Percentiles rank a stretch among this genome's conserved stretches.
These are phyloP conservation scores for Ammopiptanthus mongolicus DNA, from an alignment of 306 rosid species.

Conservation along the genomic window DNA sequence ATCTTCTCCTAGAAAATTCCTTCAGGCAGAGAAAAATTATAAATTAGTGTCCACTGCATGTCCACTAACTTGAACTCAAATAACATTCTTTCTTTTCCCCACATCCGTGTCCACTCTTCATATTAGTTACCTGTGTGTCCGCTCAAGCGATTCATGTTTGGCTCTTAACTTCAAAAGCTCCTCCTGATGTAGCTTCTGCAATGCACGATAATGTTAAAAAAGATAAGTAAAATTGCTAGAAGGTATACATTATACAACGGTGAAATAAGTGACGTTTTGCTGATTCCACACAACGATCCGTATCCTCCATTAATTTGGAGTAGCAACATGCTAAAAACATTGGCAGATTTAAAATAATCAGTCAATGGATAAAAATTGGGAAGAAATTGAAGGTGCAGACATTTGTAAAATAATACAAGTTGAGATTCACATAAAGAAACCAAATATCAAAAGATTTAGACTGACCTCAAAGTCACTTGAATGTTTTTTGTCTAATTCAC, in stretches of 20 bases:
- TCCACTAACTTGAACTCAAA: too few species aligned
- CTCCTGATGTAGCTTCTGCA: constrained; percentile 38
- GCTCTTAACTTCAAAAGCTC: constrained; percentile 47
- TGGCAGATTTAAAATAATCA: neutral
- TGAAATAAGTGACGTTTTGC: constrained; percentile 87
- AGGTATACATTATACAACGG: too few species aligned
- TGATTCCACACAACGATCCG: constrained; percentile 62
- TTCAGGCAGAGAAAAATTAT: constrained; percentile 15
- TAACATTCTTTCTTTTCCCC: too few species aligned
- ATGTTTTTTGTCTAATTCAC: too few species aligned
- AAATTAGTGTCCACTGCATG: neutral
- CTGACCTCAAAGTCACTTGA: too few species aligned
- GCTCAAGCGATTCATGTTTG: constrained; percentile 60
- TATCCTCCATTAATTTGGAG: constrained; percentile 51
- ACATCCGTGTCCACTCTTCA: neutral
- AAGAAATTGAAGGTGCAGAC: neutral
- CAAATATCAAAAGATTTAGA: too few species aligned
- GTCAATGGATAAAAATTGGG: neutral
- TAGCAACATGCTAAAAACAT: constrained; percentile 63
- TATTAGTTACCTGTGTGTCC: constrained; percentile 43
- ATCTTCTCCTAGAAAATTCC: constrained; percentile 76
- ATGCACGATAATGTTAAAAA: neutral
- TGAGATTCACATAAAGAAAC: too few species aligned
- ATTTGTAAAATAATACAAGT: too few species aligned
- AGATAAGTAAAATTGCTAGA: neutral